Base-by-base conservation (phyloP, 352 stramenopile genomes). In the Thraustotheca clavata region DNA sequence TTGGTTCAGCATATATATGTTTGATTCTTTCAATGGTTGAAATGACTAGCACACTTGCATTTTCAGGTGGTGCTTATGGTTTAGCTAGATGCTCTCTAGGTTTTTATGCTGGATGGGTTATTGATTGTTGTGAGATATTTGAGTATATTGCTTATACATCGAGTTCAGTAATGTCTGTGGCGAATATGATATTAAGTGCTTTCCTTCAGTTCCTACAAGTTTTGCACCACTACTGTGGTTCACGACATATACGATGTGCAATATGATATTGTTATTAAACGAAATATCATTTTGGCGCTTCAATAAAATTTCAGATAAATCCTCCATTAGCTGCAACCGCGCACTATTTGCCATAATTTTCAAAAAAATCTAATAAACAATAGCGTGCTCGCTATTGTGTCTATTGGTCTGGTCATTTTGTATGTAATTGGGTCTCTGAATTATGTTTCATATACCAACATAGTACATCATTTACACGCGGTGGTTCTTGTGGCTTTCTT, bases 391-490 rank as follows among this genome's bases (percentile, higher is more conserved):
- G 70, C 67, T 29, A 34, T 74, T 33, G 36, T 76, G 24, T 72
- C 71, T 24, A 48, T 76, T 22, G 59, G 74, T 32, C 62, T 73
- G 49, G 60, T 76, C 27, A 27, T 73, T 26, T 33, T 76, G 22
- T 77, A 76, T 66, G 74, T 67, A 47, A 36, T 73, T 33, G 72
- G 72, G 0, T 73, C 70, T 35, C 60, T 75, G 22, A 59, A 48
- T 11, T 55, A 67, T 52, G 52, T 62, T 9, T 38, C 71, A 55
- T 74, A 74, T 22, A 35, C 33, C 0, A 3, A n/a, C n/a, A n/a
- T n/a, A n/a, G n/a, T n/a, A n/a, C n/a, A n/a, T 52, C n/a, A 16
- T 70, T 59, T 49, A 50, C 49, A n/a, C n/a, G n/a, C 9, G 43
- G 35, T 18, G 67, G 60, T 18, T 7, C 65, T 1, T 2, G 3